Evolutionary conservation across 805 yeast genomes (phyloP).

Genomic region (Ogataea henricii): DNA sequence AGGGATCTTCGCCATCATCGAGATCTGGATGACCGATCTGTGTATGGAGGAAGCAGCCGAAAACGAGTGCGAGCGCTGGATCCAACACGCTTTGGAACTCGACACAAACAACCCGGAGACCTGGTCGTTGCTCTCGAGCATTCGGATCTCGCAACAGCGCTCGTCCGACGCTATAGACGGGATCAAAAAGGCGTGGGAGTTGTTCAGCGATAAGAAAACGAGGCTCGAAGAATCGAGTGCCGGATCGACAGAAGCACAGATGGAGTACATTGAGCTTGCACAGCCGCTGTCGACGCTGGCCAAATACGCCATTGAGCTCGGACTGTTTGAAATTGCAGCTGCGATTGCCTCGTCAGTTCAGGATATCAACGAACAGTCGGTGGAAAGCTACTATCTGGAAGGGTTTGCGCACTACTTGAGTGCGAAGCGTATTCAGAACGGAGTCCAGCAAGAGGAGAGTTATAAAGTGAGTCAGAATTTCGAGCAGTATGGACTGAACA

Average conservation of each 20-base stretch:
- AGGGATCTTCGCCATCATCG: slow-evolving; percentile 83
- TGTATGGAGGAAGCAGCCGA: slow-evolving; percentile 95
- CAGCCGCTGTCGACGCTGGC: slow-evolving; percentile 75
- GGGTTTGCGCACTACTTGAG: slow-evolving; percentile 68
- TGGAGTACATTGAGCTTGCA: slow-evolving; percentile 63
- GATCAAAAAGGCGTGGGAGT: slow-evolving; percentile 67
- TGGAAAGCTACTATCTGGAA: slow-evolving; percentile 81
- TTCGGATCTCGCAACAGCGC: slow-evolving; percentile 84
- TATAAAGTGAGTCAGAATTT: slow-evolving; percentile 39
- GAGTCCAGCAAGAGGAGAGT: slow-evolving; percentile 17
- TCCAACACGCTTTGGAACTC: slow-evolving; percentile 61
- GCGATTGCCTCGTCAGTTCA: slow-evolving; percentile 66
- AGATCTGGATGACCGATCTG: slow-evolving; percentile 96
- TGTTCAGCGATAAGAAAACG: slow-evolving; percentile 56
- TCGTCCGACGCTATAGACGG: slow-evolving; percentile 73
- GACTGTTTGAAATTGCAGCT: slow-evolving; percentile 63
- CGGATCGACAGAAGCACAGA: slow-evolving; percentile 44
- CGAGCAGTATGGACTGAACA: slow-evolving; percentile 38
- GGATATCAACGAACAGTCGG: slow-evolving; percentile 80
- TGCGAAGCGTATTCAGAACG: slow-evolving; percentile 39
- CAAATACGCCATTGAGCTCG: slow-evolving; percentile 77
- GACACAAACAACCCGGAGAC: slow-evolving; percentile 72
- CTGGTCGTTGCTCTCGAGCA: slow-evolving; percentile 80
- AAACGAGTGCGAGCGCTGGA: slow-evolving; percentile 68
- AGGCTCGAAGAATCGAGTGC: slow-evolving; percentile 43